Evolutionary conservation across 441 rosid genomes (phyloP).

Genomic region (Isatis lusitanica): DNA sequence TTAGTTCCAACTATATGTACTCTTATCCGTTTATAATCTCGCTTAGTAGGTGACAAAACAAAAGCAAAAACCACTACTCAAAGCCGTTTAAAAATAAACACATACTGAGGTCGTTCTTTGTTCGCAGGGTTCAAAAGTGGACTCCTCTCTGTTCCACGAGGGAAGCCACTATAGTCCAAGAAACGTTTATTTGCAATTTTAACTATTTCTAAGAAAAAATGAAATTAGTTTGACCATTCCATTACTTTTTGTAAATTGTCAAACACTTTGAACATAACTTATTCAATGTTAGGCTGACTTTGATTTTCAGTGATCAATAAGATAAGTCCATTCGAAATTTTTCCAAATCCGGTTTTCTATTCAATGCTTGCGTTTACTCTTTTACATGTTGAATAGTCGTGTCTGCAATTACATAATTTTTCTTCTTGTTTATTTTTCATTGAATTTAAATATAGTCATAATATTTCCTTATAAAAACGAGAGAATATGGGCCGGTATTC

Average conservation of each 20-base stretch:
- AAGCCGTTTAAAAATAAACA: neutral
- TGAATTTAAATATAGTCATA: neutral
- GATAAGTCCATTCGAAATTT: neutral
- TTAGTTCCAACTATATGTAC: neutral
- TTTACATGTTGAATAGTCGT: constrained; percentile 17
- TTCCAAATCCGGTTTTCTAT: neutral
- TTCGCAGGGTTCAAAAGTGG: neutral
- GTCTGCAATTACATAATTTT: neutral
- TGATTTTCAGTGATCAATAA: neutral
- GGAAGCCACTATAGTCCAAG: constrained; percentile 17
- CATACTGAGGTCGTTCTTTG: neutral
- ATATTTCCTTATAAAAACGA: neutral
- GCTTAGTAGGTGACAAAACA: neutral
- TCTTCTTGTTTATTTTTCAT: neutral
- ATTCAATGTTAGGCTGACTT: constrained; percentile 19
- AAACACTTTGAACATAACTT: constrained; percentile 18
- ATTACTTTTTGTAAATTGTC: constrained; percentile 1
- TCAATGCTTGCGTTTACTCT: neutral
- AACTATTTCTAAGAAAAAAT: neutral
- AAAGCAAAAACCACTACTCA: neutral
- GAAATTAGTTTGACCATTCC: constrained; percentile 22
- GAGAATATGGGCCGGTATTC: neutral
- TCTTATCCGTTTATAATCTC: neutral
- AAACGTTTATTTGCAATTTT: constrained; percentile 13
- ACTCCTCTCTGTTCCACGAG: constrained; percentile 12